These are phyloP conservation scores for Quercus variabilis DNA, from an alignment of 306 rosid genomes.

Conservation along the genomic window DNA sequence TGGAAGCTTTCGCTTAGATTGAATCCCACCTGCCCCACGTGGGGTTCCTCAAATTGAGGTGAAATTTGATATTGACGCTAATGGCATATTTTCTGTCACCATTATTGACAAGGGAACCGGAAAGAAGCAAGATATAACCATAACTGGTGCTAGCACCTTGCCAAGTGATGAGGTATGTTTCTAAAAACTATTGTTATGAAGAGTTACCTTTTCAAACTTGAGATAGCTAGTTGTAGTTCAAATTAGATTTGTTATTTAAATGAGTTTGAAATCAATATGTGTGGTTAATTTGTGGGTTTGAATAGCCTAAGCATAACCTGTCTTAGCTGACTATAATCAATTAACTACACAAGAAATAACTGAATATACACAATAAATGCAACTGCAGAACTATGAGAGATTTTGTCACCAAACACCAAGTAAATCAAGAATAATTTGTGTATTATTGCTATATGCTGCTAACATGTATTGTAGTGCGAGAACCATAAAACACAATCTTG, in stretches of 20 bases:
- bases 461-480: accelerated
- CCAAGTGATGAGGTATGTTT: slow-evolving; percentile 76
- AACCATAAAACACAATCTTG: no score
- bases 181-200: neutral
- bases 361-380: no score
- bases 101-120: slow-evolving; percentile 94
- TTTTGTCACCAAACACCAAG: no score
- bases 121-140: slow-evolving; percentile 89
- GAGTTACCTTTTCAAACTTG: neutral
- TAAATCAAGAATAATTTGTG: no score
- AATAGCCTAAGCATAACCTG: no score
- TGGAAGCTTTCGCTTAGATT: slow-evolving; percentile 94
- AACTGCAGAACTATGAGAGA: no score
- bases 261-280: no score
- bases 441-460: no score
- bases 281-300: no score
- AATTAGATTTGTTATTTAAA: no score
- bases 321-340: no score
- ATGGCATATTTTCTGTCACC: slow-evolving; percentile 77
- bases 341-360: no score
- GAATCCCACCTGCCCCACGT: slow-evolving; percentile 92
- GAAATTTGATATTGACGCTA: slow-evolving; percentile 91
- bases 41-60: slow-evolving; percentile 99
- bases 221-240: neutral
- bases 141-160: slow-evolving; percentile 95